Evolutionary conservation across 306 rosid genomes (phyloP), one percentile per base, ranked within the genome.

Genomic region (Amphicarpaea edgeworthii): DNA sequence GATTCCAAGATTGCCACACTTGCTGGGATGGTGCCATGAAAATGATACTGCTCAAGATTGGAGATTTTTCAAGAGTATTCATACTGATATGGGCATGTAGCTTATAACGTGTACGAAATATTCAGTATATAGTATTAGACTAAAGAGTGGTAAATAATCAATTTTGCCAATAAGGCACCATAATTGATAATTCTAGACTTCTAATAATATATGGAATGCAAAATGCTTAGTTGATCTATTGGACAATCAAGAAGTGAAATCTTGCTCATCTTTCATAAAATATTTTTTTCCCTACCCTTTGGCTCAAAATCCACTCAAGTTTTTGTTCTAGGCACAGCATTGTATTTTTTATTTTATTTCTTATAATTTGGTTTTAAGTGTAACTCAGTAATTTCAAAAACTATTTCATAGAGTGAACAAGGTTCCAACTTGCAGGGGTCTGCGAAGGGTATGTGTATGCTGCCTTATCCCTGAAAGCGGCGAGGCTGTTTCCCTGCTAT

Each of bases 1-100:
- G 41, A 57, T 46, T 70, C 55, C 61, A 69, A 54, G 66, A 42
- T 77, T 70, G 75, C 32, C 4, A 49, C 47, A 81, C 38, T 53
- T 60, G 58, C 55, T 68, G 65, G 65, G 72, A 23, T 65, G 83
- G 73, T 72, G 19, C 15, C 0, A 60, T 24, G 21, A 23, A 23
- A 62, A 54, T 54, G 26, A 11, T 53, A 24, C 58, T 72, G 34
- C 69, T 43, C 75, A 55, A 64, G 30, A 59, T 17, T 46, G 42
- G 43, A 75, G 19, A 19, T 16, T 37, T 41, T 69, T 45, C 66
- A 15, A 81, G 70, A 78, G 70, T 69, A 41, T 51, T 42, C 72
- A 20, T 81, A 38, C 12, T 12, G 54, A 41, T 81, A 68, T 73
- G 38, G 38, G 65, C 34, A 68, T 75, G 4, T 28, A 60, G 65